phyloP scores from a whole-genome alignment of 352 stramenopile genomes.

The Phytophthora tubulina region DNA sequence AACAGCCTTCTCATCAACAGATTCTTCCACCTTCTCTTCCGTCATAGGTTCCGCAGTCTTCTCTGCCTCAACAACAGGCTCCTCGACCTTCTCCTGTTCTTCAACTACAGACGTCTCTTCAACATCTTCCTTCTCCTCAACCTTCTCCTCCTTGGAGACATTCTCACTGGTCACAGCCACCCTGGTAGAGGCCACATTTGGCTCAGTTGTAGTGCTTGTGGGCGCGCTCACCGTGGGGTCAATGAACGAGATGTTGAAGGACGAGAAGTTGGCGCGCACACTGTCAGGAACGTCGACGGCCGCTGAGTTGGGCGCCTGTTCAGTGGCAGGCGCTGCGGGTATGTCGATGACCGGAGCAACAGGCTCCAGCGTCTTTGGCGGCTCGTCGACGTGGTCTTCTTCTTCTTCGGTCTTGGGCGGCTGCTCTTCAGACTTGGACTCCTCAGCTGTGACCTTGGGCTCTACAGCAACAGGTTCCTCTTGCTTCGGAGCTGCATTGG shows the following conservation, averaged over 20 bases:
- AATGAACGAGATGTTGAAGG: conserved; percentile 67
- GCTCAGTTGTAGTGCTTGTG: conserved; percentile 43
- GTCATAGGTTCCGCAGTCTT: conserved; percentile 3
- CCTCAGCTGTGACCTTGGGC: background rate
- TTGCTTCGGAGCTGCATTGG: conserved; percentile 20
- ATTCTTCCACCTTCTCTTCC: background rate
- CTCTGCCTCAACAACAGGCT: background rate
- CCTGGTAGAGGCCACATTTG: conserved; percentile 36
- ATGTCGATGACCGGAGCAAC: conserved; percentile 21
- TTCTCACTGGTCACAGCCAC: conserved; percentile 13
- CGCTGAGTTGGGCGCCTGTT: conserved; percentile 28
- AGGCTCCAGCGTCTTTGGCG: conserved; percentile 33
- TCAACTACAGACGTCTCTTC: conserved; percentile 3
- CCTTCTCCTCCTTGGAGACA: conserved; percentile 1
- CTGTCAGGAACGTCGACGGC: conserved; percentile 52
- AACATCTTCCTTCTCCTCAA: background rate
- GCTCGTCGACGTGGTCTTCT: conserved; percentile 39
- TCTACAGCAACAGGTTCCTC: conserved; percentile 14
- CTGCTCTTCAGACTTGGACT: conserved; percentile 6
- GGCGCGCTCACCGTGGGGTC: conserved; percentile 52
- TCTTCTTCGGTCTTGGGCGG: conserved; percentile 16
- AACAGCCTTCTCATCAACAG: background rate
- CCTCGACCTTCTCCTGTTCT: conserved; percentile 2
- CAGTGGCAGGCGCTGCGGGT: conserved; percentile 13
- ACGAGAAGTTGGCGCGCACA: conserved; percentile 62